These are phyloP conservation scores for Calonectria multiphialidica DNA, from an alignment of 2,329 filamentous ascomycete species.

Conservation along the genomic window DNA sequence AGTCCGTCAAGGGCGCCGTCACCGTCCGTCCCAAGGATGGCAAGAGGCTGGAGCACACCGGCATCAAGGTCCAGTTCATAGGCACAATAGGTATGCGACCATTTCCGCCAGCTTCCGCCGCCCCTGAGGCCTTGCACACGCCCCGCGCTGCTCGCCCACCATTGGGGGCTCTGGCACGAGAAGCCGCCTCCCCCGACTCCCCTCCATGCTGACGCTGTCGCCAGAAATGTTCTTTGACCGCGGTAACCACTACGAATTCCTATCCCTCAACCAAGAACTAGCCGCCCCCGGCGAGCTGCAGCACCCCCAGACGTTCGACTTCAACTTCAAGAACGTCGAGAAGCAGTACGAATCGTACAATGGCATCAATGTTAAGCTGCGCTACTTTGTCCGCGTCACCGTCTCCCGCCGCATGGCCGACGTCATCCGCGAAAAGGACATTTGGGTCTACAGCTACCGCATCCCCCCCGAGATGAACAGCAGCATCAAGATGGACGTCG, in stretches of 20 bases:
- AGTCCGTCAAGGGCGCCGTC: slow-evolving; percentile 96
- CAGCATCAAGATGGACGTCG: slow-evolving; percentile 99
- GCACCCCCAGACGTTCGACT: slow-evolving; percentile 98
- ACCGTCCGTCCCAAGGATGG: slow-evolving; percentile 98
- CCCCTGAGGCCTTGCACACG: slow-evolving; percentile 24
- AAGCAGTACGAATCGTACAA: slow-evolving; percentile 99
- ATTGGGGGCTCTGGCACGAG: slow-evolving; percentile 1
- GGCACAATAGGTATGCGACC: slow-evolving; percentile 85
- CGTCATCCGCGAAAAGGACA: slow-evolving; percentile 98
- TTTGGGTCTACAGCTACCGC: slow-evolving; percentile 99
- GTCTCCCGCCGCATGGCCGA: slow-evolving; percentile 98
- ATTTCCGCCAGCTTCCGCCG: slow-evolving; percentile 11
- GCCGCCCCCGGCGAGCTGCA: slow-evolving; percentile 97
- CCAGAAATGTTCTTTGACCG: slow-evolving; percentile 99
- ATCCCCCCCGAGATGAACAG: slow-evolving; percentile 98
- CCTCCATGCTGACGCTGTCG: slow-evolving; percentile 20
- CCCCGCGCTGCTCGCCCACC: not conserved
- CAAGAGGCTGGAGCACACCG: slow-evolving; percentile 96
- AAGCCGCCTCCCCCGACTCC: not conserved
- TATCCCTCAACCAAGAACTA: slow-evolving; percentile 95
- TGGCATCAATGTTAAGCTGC: slow-evolving; percentile 98
- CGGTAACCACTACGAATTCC: slow-evolving; percentile 99
- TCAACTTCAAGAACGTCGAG: slow-evolving; percentile 99
- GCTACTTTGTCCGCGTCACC: slow-evolving; percentile 97
- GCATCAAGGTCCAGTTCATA: slow-evolving; percentile 99